Evolutionary conservation across 1,284 basidiomycete species (phyloP).

Genomic region (Lentinus polychrous): DNA sequence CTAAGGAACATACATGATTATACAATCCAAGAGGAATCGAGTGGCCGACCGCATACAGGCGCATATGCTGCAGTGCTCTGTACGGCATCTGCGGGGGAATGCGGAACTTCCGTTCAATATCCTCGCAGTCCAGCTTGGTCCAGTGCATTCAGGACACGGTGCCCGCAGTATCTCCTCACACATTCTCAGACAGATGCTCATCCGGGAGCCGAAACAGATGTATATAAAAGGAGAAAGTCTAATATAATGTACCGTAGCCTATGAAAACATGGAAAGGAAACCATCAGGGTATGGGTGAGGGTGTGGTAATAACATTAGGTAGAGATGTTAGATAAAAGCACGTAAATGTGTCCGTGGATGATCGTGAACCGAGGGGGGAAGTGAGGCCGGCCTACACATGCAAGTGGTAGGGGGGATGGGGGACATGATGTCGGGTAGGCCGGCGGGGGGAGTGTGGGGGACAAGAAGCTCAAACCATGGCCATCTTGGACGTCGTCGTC

Average conservation of each 20-base stretch:
- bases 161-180: background rate
- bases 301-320: background rate
- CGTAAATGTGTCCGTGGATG: background rate
- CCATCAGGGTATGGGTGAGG: background rate
- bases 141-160: too few relatives aligned
- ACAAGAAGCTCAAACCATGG: constrained; percentile 48
- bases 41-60: too few relatives aligned
- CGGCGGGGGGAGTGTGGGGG: background rate
- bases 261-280: background rate
- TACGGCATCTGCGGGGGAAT: background rate
- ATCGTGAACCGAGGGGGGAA: background rate
- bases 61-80: too few relatives aligned
- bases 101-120: background rate
- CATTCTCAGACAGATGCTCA: background rate
- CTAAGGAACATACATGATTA: too few relatives aligned
- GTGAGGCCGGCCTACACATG: background rate
- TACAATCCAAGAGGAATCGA: too few relatives aligned
- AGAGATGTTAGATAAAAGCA: background rate
- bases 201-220: background rate
- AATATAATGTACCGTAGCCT: background rate
- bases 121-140: background rate
- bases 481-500: constrained; percentile 81
- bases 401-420: background rate
- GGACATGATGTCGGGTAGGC: background rate
- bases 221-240: background rate